Conservation (phyloP, 768 basidiomycete genomes). For the Termitomyces sp. region DNA sequence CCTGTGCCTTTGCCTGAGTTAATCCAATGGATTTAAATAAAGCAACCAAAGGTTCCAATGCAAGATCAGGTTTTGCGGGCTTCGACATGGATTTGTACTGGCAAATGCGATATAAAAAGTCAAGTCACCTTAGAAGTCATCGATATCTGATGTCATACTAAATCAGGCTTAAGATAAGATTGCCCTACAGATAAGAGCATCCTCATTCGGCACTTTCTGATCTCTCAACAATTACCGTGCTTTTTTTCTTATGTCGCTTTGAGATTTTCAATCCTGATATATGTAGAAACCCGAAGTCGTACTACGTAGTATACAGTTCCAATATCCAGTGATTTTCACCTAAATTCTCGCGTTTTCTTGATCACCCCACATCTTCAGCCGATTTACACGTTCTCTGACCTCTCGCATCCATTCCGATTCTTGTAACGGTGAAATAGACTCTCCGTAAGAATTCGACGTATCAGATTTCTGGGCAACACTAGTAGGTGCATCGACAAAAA, state of each 20-base stretch:
- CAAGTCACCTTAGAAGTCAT: not conserved
- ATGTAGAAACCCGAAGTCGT: no score
- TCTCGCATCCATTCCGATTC: slow-evolving; percentile 6
- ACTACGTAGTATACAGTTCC: not conserved
- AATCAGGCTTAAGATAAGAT: slow-evolving; percentile 16
- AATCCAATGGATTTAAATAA: slow-evolving; percentile 81
- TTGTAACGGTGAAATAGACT: not conserved
- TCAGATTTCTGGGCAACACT: not conserved
- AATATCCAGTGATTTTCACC: not conserved
- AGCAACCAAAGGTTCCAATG: slow-evolving; percentile 28
- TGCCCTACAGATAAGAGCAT: no score
- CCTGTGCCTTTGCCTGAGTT: slow-evolving; percentile 70
- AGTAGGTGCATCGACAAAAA: slow-evolving; percentile 2
- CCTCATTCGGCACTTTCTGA: no score
- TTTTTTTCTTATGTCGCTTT: no score
- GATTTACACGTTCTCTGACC: slow-evolving; percentile 1
- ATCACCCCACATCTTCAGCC: not conserved
- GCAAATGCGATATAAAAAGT: no score
- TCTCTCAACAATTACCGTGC: no score
- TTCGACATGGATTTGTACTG: slow-evolving; percentile 22
- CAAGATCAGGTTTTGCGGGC: slow-evolving; percentile 21
- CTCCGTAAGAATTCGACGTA: not conserved
- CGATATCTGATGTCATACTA: slow-evolving; percentile 4
- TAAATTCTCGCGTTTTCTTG: not conserved
- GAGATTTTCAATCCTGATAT: no score